Evolutionary conservation across 148 eudicot genomes (phyloP), one percentile per base, ranked within the genome.

Genomic region (Rhododendron ferrugineum): DNA sequence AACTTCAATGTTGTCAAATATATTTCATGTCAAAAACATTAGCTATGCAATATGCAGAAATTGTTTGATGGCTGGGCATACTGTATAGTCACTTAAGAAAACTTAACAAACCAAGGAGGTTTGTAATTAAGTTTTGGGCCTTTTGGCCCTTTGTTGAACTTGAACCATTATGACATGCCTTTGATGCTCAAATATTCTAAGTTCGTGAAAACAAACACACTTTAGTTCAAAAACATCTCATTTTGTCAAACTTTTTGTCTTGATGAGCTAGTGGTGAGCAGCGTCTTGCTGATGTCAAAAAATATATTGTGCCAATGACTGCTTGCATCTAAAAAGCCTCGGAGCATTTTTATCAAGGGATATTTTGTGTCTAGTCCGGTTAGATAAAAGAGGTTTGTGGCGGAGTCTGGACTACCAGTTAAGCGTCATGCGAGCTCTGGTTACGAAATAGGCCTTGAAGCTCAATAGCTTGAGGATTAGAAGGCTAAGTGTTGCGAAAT

Each of bases 331-430:
- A 40, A 42, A 44, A 40, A 42, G 28, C 79, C 50, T 37, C 2
- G 30, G 50, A 78, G 34, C 15, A 9, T 78, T 28, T 78, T 28
- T 11, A 14, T 47, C 36, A 26, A 47, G 42, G 46, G 81, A 78
- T 78, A n/a, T 11, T 26, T 78, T 20, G 16, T 77, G 50, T 30
- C 81, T 44, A 47, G 52, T 30, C 14, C 26, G 28, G 81, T 49
- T 60, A 79, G 81, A 47, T 47, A 44, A 26, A 32, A 79, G 81
- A 47, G 58, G 81, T 49, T 79, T 42, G 80, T 79, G 37, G 60
- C 30, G 9, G 49, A 26, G 60, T 49, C 60, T 79, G 60, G 81
- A 49, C 60, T 32, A 79, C 81, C 62, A 0, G 49, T 28, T 2
- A 47, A 79, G 80, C 46, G 56, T 22, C 28, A 13, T 49, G 36